Conservation (phyloP, 306 rosid species). For the Styphnolobium japonicum region DNA sequence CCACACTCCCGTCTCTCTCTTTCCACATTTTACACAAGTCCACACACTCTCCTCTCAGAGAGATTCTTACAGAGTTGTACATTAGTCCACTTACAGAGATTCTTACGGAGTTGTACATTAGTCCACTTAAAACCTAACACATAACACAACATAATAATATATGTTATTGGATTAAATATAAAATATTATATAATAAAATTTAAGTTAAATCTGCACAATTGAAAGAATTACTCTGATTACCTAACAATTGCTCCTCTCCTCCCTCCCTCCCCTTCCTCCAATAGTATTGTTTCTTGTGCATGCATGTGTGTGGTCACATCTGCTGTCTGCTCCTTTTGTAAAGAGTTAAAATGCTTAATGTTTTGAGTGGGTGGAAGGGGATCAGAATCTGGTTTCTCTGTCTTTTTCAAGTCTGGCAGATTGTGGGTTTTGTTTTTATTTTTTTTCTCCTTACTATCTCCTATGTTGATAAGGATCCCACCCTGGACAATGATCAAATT, state of each 20-base stretch:
- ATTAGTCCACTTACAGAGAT: no score
- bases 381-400: conserved; percentile 56
- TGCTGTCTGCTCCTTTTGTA: conserved; percentile 36
- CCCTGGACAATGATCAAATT: conserved; percentile 28
- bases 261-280: neutral
- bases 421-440: conserved; percentile 24
- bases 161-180: no score
- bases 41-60: neutral
- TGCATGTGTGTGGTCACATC: conserved; percentile 46
- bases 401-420: conserved; percentile 39
- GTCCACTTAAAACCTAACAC: no score
- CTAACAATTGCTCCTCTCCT: no score
- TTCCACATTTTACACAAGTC: neutral
- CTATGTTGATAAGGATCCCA: conserved; percentile 51
- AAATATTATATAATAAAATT: no score
- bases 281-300: neutral
- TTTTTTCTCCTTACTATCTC: conserved; percentile 39
- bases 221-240: no score
- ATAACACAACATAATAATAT: no score
- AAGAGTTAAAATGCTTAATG: conserved; percentile 34
- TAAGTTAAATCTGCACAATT: no score
- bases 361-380: conserved; percentile 50
- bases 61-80: no score
- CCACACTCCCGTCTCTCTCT: no score
- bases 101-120: no score